A percentile compares a stretch with the other conserved stretches of the same genome.
phyloP scores from a whole-genome alignment of 768 basidiomycete species.

The Auriculariales sp. region DNA sequence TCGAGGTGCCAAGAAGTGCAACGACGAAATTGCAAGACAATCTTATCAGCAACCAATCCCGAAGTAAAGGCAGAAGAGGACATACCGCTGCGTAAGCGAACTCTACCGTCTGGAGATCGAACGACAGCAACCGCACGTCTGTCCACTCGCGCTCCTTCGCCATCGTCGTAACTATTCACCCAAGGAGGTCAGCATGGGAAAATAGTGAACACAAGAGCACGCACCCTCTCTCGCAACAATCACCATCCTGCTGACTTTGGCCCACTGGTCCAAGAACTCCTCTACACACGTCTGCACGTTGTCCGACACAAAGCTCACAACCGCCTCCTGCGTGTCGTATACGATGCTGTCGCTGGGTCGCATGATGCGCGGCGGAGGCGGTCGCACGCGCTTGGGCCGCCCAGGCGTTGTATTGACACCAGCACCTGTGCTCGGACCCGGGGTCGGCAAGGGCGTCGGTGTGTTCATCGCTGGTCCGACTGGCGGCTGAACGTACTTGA shows the following conservation, averaged over 20 bases:
- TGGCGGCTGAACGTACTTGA: constrained; percentile 81
- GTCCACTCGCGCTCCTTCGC: constrained; percentile 54
- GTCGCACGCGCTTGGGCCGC: background rate
- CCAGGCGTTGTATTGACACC: constrained; percentile 6
- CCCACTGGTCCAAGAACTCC: constrained; percentile 87
- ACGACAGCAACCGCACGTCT: constrained; percentile 72
- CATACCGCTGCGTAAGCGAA: constrained; percentile 60
- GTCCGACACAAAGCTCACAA: constrained; percentile 79
- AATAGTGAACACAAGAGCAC: constrained; percentile 7
- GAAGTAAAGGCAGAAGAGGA: no score
- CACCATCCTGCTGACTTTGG: constrained; percentile 83
- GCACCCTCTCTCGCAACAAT: constrained; percentile 81
- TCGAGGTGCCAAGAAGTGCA: no score
- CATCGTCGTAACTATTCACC: constrained; percentile 25
- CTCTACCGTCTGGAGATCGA: constrained; percentile 86
- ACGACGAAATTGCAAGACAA: no score
- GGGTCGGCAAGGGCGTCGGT: background rate
- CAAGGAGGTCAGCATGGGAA: background rate
- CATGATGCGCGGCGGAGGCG: constrained; percentile 27
- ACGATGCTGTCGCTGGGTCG: constrained; percentile 80
- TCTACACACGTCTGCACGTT: constrained; percentile 80
- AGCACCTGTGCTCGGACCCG: constrained; percentile 4
- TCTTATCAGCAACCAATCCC: no score
- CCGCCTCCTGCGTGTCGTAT: constrained; percentile 76
- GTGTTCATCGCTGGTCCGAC: constrained; percentile 17